These are phyloP conservation scores for Blastomyces emzantsi DNA, from an alignment of 2,329 filamentous ascomycete genomes.

Conservation along the genomic window DNA sequence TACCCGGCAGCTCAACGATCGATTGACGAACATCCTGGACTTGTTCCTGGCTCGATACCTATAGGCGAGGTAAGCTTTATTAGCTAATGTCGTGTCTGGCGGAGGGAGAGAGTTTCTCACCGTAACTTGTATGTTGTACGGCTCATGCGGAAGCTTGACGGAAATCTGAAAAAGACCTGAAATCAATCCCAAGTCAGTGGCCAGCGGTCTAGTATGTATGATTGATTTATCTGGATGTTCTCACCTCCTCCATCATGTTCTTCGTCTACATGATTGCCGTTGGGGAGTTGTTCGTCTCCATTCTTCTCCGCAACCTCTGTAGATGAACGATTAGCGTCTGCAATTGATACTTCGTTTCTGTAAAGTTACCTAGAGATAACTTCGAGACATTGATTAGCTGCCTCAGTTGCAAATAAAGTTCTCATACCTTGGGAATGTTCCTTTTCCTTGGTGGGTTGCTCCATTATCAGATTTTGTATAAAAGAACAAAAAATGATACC, in stretches of 20 bases:
- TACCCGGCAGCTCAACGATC: conserved; percentile 84
- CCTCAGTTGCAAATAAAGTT: neutral
- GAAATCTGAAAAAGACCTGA: conserved; percentile 59
- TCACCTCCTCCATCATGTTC: conserved; percentile 21
- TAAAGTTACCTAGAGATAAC: neutral
- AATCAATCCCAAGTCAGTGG: conserved; percentile 3
- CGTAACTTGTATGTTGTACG: conserved; percentile 74
- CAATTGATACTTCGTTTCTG: neutral
- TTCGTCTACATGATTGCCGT: conserved; percentile 24
- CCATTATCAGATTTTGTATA: conserved; percentile 23
- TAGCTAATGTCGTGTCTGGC: conserved; percentile 20
- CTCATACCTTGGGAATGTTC: conserved; percentile 34
- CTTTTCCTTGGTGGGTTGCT: conserved; percentile 31
- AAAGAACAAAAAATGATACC: neutral
- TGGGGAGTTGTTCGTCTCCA: conserved; percentile 3
- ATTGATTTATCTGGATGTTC: neutral
- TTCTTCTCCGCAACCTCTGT: conserved; percentile 6
- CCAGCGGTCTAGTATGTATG: neutral
- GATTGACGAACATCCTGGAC: conserved; percentile 96
- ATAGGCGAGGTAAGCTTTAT: conserved; percentile 13
- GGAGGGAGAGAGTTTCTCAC: conserved; percentile 43
- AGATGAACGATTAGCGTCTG: neutral
- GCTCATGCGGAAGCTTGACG: conserved; percentile 71
- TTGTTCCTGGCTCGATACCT: conserved; percentile 91
- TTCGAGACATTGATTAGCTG: neutral